A percentile compares a stretch with the other conserved stretches of the same genome.
Conservation (phyloP, 257 asterid genomes). For the Ilex aquifolium region DNA sequence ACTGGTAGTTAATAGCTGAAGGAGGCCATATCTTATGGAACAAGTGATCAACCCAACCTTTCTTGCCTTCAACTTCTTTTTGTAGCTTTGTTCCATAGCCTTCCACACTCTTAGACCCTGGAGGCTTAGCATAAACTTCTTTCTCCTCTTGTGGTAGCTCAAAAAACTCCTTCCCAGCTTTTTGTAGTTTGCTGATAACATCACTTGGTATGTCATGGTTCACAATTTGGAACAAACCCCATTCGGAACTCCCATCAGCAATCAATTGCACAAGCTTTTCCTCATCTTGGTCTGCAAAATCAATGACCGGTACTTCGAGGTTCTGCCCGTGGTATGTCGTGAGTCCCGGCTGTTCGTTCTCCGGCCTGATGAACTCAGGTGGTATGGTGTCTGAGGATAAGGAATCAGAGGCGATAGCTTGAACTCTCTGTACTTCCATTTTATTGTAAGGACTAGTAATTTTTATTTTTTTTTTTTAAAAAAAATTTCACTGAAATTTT, state of each 20-base stretch:
- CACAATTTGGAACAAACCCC: slow-evolving; percentile 37
- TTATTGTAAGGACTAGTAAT: neutral
- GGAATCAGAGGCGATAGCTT: slow-evolving; percentile 31
- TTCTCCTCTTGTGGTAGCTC: slow-evolving; percentile 31
- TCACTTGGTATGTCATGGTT: slow-evolving; percentile 35
- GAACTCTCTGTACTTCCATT: slow-evolving; percentile 44
- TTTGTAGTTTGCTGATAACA: slow-evolving; percentile 19
- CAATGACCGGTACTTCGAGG: slow-evolving; percentile 50
- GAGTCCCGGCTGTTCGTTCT: slow-evolving; percentile 49
- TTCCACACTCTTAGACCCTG: slow-evolving; percentile 38
- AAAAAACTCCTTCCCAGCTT: slow-evolving; percentile 30
- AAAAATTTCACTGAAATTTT: too few relatives aligned
- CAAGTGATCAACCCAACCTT: slow-evolving; percentile 93
- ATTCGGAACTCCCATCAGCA: slow-evolving; percentile 33
- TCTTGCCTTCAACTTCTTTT: slow-evolving; percentile 53
- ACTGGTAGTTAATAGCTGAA: slow-evolving; percentile 36
- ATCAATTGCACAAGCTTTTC: slow-evolving; percentile 15
- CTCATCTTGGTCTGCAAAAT: slow-evolving; percentile 21
- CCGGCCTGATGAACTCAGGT: slow-evolving; percentile 35
- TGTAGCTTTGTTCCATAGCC: slow-evolving; percentile 66
- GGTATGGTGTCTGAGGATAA: slow-evolving; percentile 32
- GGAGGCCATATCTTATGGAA: slow-evolving; percentile 75
- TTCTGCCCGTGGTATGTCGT: slow-evolving; percentile 37
- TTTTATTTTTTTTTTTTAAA: too few relatives aligned
- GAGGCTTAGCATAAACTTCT: slow-evolving; percentile 35